Conservation (phyloP, 2,329 filamentous ascomycete genomes). For the Colletotrichum caudatum region DNA sequence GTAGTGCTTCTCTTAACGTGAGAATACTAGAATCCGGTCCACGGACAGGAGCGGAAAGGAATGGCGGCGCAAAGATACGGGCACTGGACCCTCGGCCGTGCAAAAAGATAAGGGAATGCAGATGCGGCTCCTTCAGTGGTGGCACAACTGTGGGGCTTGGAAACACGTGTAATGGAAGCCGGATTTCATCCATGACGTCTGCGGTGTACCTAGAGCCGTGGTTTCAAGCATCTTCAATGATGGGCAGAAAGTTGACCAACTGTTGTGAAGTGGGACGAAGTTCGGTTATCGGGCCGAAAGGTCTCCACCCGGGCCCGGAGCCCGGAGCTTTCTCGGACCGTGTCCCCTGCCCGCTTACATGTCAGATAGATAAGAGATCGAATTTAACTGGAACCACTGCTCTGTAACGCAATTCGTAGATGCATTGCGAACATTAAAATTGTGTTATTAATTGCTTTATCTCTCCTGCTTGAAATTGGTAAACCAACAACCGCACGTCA, state of each 20-base stretch:
- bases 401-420: too few species aligned
- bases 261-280: background rate
- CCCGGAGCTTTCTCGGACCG: too few species aligned
- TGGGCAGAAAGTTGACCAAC: background rate
- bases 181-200: background rate
- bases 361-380: background rate
- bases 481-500: background rate
- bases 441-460: background rate
- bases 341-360: background rate
- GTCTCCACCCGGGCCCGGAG: too few species aligned
- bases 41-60: constrained; percentile 50
- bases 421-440: too few species aligned
- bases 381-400: too few species aligned
- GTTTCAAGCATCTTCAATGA: background rate
- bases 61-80: constrained; percentile 53
- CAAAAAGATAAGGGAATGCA: constrained; percentile 61
- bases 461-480: background rate
- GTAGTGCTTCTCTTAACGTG: constrained; percentile 52
- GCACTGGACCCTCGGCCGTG: constrained; percentile 62
- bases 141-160: constrained; percentile 43
- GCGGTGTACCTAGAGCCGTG: background rate
- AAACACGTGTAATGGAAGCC: constrained; percentile 44
- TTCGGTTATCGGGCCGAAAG: background rate
- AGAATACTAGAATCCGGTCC: background rate
- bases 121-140: constrained; percentile 50